Conservation (phyloP, 164 flowering plant species). For the Stephania japonica region DNA sequence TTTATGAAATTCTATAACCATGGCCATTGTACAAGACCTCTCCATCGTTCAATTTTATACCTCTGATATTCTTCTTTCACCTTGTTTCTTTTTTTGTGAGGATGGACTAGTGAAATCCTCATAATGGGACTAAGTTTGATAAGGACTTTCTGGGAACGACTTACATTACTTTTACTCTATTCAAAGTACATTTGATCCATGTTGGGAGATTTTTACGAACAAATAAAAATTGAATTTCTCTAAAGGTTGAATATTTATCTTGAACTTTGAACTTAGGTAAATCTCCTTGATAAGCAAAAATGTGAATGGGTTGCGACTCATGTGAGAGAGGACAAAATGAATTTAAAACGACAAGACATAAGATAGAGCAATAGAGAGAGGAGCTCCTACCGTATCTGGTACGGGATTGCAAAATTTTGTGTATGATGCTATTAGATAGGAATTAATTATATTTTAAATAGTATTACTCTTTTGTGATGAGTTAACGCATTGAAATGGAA, state of each 20-base stretch:
- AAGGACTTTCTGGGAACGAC: background rate
- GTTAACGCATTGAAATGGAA: background rate
- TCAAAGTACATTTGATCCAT: background rate
- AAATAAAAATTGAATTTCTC: too few species aligned
- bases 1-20: background rate
- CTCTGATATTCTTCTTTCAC: background rate
- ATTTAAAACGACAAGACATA: too few species aligned
- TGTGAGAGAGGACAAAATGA: too few species aligned
- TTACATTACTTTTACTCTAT: background rate
- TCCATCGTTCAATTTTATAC: background rate
- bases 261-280: too few species aligned
- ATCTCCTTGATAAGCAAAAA: too few species aligned
- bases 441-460: background rate
- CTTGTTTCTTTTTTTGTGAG: background rate
- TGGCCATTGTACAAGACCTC: background rate
- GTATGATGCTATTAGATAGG: background rate
- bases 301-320: too few species aligned
- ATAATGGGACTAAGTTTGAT: background rate
- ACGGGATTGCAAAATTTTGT: conserved; percentile 1
- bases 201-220: too few species aligned
- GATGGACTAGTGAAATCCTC: background rate
- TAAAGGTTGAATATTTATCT: too few species aligned
- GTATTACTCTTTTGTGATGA: background rate
- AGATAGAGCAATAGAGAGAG: too few species aligned
- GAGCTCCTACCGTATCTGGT: background rate